phyloP scores from a whole-genome alignment of 1,284 basidiomycete genomes.

The Malassezia dermatis region DNA sequence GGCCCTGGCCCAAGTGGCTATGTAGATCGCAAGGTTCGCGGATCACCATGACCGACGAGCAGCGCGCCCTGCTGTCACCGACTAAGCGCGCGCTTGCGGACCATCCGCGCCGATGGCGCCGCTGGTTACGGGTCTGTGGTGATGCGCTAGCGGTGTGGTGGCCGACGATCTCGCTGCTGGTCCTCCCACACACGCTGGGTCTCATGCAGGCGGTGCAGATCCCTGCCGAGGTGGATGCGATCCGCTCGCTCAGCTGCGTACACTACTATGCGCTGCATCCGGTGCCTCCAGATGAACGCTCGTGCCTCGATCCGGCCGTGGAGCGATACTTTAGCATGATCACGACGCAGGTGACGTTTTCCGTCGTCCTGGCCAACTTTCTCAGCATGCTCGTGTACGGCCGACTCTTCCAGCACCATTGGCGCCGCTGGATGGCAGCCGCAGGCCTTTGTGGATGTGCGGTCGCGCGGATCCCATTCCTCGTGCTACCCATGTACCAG shows the following conservation, averaged over 20 bases:
- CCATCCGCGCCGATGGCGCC: neutral
- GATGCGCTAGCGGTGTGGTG: neutral
- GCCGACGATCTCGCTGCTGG: slow-evolving; percentile 10
- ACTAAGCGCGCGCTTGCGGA: neutral
- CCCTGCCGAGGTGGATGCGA: slow-evolving; percentile 15
- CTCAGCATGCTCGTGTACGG: slow-evolving; percentile 15
- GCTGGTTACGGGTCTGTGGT: neutral
- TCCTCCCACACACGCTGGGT: slow-evolving; percentile 8
- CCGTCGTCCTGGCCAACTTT: slow-evolving; percentile 16
- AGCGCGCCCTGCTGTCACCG: slow-evolving; percentile 2
- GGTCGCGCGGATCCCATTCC: slow-evolving; percentile 12
- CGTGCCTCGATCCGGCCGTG: slow-evolving; percentile 12
- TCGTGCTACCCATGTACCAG: slow-evolving; percentile 14
- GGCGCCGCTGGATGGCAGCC: slow-evolving; percentile 1
- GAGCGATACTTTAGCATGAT: slow-evolving; percentile 13
- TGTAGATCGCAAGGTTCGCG: neutral
- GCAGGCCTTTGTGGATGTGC: slow-evolving; percentile 6
- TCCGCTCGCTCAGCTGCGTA: slow-evolving; percentile 15
- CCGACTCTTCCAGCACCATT: neutral
- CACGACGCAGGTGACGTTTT: slow-evolving; percentile 1
- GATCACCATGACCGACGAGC: neutral
- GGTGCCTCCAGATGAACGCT: neutral
- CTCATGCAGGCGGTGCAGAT: slow-evolving; percentile 10
- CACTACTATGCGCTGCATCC: slow-evolving; percentile 14
- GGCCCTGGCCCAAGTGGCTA: slow-evolving; percentile 2